Conservation (phyloP, 2,329 filamentous ascomycete genomes). For the Gaeumannomyces tritici region DNA sequence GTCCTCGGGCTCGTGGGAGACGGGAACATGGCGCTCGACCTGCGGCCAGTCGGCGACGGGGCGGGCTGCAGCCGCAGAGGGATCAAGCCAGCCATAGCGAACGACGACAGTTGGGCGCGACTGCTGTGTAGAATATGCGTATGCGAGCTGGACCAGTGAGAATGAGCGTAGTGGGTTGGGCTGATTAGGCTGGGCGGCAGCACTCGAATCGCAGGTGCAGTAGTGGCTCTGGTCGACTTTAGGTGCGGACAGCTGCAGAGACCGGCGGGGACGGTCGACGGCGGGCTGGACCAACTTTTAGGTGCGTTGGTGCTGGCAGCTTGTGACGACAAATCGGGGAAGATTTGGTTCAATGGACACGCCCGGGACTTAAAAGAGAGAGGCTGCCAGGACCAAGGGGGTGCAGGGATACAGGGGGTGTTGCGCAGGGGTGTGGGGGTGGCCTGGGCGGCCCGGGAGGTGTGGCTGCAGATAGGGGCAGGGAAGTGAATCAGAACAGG, state of each 20-base stretch:
- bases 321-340: neutral
- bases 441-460: too few species aligned
- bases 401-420: too few species aligned
- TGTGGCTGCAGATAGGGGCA: too few species aligned
- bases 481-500: too few species aligned
- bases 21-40: constrained; percentile 7
- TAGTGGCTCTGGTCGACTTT: too few species aligned
- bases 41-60: constrained; percentile 5
- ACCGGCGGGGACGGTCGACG: neutral
- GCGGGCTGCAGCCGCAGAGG: constrained; percentile 11
- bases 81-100: constrained; percentile 13
- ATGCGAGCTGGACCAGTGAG: too few species aligned
- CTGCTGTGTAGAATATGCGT: too few species aligned
- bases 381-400: too few species aligned
- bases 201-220: too few species aligned
- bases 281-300: neutral
- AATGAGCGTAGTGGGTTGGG: neutral
- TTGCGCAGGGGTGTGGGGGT: too few species aligned
- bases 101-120: neutral
- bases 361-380: too few species aligned
- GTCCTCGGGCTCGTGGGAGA: constrained; percentile 1
- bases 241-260: too few species aligned
- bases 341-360: neutral
- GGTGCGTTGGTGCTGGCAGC: neutral
- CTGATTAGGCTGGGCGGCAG: neutral